A percentile compares a stretch with the other conserved stretches of the same genome.
Evolutionary conservation across 495 filamentous ascomycete genomes (phyloP).

Genomic region (Chaetomium fimeti): DNA sequence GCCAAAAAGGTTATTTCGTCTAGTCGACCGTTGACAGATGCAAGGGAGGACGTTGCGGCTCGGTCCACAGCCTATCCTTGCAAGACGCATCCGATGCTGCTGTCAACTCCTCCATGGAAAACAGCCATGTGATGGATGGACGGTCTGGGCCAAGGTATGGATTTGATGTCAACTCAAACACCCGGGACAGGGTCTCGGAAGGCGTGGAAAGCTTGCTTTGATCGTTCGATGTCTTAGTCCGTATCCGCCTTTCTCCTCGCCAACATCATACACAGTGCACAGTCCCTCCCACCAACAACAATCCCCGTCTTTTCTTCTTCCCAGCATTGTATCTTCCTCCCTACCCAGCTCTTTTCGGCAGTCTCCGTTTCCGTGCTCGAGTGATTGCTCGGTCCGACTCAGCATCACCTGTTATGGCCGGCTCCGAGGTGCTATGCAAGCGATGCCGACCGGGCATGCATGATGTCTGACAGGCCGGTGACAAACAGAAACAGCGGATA

Average conservation of each 20-base stretch:
- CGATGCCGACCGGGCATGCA: neutral
- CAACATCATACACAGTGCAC: neutral
- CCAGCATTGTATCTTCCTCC: neutral
- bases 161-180: neutral
- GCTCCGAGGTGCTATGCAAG: neutral
- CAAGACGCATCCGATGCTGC: constrained; percentile 1
- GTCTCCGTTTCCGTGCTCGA: constrained; percentile 7
- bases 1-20: neutral
- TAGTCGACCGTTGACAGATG: too few relatives aligned
- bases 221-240: neutral
- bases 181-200: neutral
- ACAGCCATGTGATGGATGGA: neutral
- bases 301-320: neutral
- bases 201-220: neutral
- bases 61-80: neutral
- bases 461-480: neutral
- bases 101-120: neutral
- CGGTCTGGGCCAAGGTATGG: neutral
- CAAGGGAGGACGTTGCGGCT: neutral
- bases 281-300: neutral
- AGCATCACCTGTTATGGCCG: neutral
- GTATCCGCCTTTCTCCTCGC: neutral
- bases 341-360: neutral
- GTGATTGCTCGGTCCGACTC: neutral
- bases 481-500: neutral